phyloP scores from a whole-genome alignment of 768 basidiomycete species.

The Porphyrellus cyaneotinctus region DNA sequence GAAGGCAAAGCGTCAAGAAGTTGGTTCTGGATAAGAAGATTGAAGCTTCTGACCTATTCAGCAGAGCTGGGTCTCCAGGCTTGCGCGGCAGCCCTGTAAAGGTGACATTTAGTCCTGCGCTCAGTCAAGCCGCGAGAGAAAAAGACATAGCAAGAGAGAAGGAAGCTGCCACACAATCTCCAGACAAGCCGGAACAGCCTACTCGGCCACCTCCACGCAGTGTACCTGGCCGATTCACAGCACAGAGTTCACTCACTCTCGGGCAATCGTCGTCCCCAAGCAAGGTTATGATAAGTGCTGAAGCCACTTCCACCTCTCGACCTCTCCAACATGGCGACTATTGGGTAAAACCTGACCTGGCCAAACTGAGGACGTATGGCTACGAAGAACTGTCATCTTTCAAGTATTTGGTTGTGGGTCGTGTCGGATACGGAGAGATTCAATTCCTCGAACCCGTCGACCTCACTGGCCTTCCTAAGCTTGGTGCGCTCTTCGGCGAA shows the following conservation, averaged over 20 bases:
- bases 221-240: slow-evolving; percentile 39
- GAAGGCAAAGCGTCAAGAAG: slow-evolving; percentile 86
- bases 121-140: slow-evolving; percentile 72
- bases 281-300: slow-evolving; percentile 28
- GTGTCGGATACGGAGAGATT: slow-evolving; percentile 89
- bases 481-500: slow-evolving; percentile 81
- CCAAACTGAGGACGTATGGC: slow-evolving; percentile 63
- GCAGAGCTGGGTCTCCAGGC: slow-evolving; percentile 39
- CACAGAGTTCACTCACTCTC: slow-evolving; percentile 32
- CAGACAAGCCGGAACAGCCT: slow-evolving; percentile 16
- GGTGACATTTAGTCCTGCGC: slow-evolving; percentile 69
- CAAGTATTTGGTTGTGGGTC: slow-evolving; percentile 77
- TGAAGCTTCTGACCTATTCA: slow-evolving; percentile 68
- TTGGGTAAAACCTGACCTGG: slow-evolving; percentile 79
- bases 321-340: slow-evolving; percentile 84
- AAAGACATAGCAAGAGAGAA: slow-evolving; percentile 51
- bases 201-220: slow-evolving; percentile 37
- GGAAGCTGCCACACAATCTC: slow-evolving; percentile 26
- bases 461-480: slow-evolving; percentile 75
- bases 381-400: slow-evolving; percentile 73
- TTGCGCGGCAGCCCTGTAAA: slow-evolving; percentile 35
- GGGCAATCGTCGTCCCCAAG: slow-evolving; percentile 25
- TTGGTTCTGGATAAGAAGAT: slow-evolving; percentile 84
- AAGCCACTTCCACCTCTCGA: slow-evolving; percentile 23
- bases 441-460: slow-evolving; percentile 78